Base-by-base conservation (phyloP, 2,329 filamentous ascomycete genomes). In the Fusarium albidum region DNA sequence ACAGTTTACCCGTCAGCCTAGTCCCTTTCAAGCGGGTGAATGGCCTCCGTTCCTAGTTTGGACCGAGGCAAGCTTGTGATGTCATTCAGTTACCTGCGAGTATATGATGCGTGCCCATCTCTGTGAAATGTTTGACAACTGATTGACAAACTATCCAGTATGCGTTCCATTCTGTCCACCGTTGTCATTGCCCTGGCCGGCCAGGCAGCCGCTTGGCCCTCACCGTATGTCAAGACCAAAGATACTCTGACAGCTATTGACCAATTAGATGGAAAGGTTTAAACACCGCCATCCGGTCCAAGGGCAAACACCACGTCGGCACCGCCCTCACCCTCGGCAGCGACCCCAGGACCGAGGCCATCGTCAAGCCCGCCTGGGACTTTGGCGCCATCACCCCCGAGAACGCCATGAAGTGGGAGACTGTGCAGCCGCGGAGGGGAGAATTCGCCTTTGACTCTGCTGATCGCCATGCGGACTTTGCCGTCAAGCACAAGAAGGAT, bases 321-420 rank as follows among this genome's bases (percentile, higher is more conserved):
- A 82, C 82, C 1, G 83, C 83, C 1, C 81, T 83, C 25, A 83
- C 85, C 58, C 81, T 84, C 17, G 68, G 67, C 3, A 75, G 78
- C 35, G 82, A 87, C 68, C 66, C 49, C 6, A 41, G 70, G 3
- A 61, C 74, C 32, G 86, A 86, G 65, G 66, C 69, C 4, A 79
- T 84, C 55, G 73, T 85, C 40, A 76, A 74, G 53, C 73, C 81
- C 65, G 72, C 57, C 10, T 71, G 73, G 14, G 81, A 85, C 52
- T 86, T 86, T 65, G 83, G 82, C 17, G 79, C 83, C 59, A 75
- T 84, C 39, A 85, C 83, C 10, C 69, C 69, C n/a, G 73, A 74
- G 62, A 74, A 75, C 4, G 81, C 82, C 2, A 79, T 71, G 69
- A 74, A 74, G 75, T 88, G 82, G 83, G 78, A 83, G 56, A 73